phyloP scores from a whole-genome alignment of 2,329 filamentous ascomycete genomes.

The Phialemonium atrogriseum region DNA sequence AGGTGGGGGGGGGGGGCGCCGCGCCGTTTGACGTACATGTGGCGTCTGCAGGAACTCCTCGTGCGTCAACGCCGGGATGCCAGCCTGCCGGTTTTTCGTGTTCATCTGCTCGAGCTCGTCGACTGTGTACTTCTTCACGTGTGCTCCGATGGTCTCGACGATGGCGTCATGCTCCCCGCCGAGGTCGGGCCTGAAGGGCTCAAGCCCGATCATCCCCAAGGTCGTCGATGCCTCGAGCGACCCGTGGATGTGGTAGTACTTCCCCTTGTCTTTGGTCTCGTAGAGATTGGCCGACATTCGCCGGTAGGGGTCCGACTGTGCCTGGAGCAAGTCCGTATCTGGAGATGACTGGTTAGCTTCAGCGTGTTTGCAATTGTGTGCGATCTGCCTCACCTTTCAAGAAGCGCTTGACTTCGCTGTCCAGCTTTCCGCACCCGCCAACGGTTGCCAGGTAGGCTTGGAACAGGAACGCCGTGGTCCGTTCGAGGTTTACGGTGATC shows the following conservation, averaged over 20 bases:
- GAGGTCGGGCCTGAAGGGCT: conserved; percentile 51
- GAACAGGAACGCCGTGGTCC: conserved; percentile 49
- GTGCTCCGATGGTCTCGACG: conserved; percentile 48
- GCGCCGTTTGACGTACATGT: conserved; percentile 44
- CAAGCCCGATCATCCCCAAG: conserved; percentile 60
- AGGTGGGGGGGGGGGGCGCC: no score
- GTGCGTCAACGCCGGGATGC: conserved; percentile 50
- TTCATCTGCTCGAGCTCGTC: conserved; percentile 53
- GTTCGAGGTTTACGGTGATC: conserved; percentile 42
- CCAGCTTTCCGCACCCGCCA: conserved; percentile 39
- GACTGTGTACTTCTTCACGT: conserved; percentile 45
- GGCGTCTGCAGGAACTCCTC: conserved; percentile 49
- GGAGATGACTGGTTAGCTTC: background rate
- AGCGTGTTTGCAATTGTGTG: background rate
- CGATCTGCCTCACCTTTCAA: conserved; percentile 14
- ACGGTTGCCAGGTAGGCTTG: conserved; percentile 50
- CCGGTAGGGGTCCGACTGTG: conserved; percentile 63
- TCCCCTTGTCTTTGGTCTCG: conserved; percentile 51
- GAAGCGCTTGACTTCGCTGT: conserved; percentile 36
- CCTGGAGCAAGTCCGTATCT: conserved; percentile 65
- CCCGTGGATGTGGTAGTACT: conserved; percentile 69
- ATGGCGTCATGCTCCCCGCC: conserved; percentile 40
- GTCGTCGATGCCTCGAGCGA: conserved; percentile 64
- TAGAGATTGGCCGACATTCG: conserved; percentile 68
- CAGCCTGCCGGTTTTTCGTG: conserved; percentile 46